Base-by-base conservation (phyloP, 805 yeast species). In the Hanseniaspora nectarophila region DNA sequence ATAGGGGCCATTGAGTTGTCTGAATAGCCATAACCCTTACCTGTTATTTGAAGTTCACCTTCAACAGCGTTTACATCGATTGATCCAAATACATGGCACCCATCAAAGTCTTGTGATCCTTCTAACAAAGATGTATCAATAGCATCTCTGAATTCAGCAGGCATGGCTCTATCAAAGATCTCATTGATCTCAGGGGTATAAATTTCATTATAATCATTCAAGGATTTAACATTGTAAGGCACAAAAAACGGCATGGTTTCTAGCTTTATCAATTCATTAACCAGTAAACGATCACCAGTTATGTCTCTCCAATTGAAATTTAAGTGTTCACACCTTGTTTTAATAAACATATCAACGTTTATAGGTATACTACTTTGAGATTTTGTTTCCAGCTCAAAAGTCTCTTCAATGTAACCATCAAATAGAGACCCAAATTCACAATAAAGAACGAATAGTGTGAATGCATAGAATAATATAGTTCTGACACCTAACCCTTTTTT, bases 41-140 rank as follows among this genome's bases (percentile, higher is more conserved):
- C 87, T 1, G 89, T 83, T 44, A 92, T 82, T 60, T 82, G 89
- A 61, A 92, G 77, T 56, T 82, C 87, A 7, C 98, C 98, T 49
- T 73, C 68, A 4, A 92, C 95, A 58, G 85, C 81, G 60, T 84
- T 88, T 2, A 90, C 89, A 0, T 94, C 89, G 46, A 89, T 73
- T 1, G 78, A 70, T 3, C 97, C 97, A 60, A 75, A 84, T 2
- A 89, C 76, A 58, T 86, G 86, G 66, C 97, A 89, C n/a, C 88
- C 89, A 51, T 70, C 55, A n/a, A 63, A 56, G 3, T 59, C 57
- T 2, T 85, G 86, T 0, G 80, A 75, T 2, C 77, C 82, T 45
- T 75, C 73, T 57, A 73, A 69, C 12, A 60, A 56, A 16, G 73
- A 70, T 2, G 65, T 56, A 54, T 67, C 72, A 12, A 66, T 56